Conservation (phyloP, 176 grass and related monocot genomes). For the Carex pumila region DNA sequence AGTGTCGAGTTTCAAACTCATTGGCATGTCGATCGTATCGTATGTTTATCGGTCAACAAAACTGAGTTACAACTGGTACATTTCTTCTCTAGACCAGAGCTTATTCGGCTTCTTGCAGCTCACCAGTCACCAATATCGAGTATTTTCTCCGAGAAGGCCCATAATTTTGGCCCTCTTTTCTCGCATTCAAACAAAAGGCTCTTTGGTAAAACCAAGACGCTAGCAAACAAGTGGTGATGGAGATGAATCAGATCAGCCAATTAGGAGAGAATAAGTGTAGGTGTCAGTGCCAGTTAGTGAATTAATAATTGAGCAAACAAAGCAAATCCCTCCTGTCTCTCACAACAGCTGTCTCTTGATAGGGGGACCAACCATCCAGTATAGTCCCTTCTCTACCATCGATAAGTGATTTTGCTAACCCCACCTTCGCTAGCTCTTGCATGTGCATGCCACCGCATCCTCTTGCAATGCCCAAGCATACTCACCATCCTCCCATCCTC, state of each 20-base stretch:
- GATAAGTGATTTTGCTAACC: background rate
- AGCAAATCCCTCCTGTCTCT: conserved; percentile 7
- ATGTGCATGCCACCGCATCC: conserved; percentile 17
- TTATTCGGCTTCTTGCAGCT: too few relatives aligned
- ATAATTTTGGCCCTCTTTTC: too few relatives aligned
- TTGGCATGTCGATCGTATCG: too few relatives aligned
- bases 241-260: background rate
- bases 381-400: background rate
- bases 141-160: too few relatives aligned
- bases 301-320: conserved; percentile 8
- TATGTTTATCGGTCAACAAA: too few relatives aligned
- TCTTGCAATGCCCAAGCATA: background rate
- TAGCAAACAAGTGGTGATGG: background rate
- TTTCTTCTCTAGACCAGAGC: too few relatives aligned
- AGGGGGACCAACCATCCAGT: conserved; percentile 3
- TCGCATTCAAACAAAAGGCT: too few relatives aligned
- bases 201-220: too few relatives aligned
- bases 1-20: too few relatives aligned
- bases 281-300: background rate
- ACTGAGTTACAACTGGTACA: too few relatives aligned
- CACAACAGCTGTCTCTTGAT: background rate
- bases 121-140: too few relatives aligned
- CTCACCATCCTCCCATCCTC: background rate
- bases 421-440: background rate
- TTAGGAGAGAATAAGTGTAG: background rate